phyloP scores from a whole-genome alignment of 2,329 filamentous ascomycete species.

The Colletotrichum abscissum region DNA sequence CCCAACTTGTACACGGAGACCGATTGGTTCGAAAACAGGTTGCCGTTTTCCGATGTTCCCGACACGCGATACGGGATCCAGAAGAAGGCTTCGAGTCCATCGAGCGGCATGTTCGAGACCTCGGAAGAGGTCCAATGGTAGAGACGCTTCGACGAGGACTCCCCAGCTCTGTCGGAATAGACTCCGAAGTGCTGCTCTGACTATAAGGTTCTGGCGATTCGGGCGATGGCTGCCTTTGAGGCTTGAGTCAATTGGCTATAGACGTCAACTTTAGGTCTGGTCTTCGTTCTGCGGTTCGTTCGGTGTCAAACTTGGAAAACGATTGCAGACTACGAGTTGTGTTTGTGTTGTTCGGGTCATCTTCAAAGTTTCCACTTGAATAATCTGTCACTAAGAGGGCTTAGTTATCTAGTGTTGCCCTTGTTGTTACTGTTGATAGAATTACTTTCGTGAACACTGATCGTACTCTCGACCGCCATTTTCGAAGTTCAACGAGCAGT shows the following conservation, averaged over 20 bases:
- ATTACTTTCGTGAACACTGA: background rate
- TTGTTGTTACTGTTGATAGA: background rate
- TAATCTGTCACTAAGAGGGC: background rate
- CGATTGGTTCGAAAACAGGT: background rate
- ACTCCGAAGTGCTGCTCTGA: background rate
- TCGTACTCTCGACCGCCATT: background rate
- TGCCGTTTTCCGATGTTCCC: background rate
- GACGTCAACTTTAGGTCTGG: background rate
- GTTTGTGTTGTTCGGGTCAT: background rate
- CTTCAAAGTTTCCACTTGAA: background rate
- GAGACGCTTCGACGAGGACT: background rate
- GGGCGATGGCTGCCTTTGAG: background rate
- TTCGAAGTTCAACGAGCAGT: background rate
- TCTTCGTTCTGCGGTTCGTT: background rate
- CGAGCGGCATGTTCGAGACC: background rate
- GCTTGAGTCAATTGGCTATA: background rate
- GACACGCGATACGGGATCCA: background rate
- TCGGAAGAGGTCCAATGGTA: background rate
- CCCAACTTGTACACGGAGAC: background rate
- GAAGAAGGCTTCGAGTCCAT: background rate
- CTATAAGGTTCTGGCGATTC: background rate
- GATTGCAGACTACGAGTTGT: background rate
- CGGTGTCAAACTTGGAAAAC: background rate
- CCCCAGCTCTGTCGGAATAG: background rate
- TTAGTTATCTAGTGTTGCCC: background rate